Evolutionary conservation across 306 rosid genomes (phyloP), one percentile per base, ranked within the genome.

Genomic region (Datisca glomerata): DNA sequence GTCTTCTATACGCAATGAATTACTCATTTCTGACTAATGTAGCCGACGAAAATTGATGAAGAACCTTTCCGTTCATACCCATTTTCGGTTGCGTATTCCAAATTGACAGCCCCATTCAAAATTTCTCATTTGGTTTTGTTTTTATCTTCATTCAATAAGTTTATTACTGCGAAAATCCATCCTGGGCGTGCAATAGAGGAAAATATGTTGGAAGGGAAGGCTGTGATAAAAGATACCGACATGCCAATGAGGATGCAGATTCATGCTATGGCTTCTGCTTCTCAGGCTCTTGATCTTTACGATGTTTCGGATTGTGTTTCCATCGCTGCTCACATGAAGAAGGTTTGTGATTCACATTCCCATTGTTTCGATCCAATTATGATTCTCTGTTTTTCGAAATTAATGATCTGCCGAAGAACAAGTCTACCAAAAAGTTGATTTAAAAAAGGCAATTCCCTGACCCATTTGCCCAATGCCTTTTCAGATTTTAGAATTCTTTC

Each of bases 181-280:
- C 18, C 13, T 36, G 41, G 41, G 19, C 18, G n/a, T 11, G 14
- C 8, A 3, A 2, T 11, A 21, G 5, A 23, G 16, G 20, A 12
- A n/a, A 64, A 69, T 40, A 86, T 86, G 96, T 53, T 81, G 83
- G 96, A 86, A 70, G 96, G 94, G 42, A 86, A 78, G 51, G 86
- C 55, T 59, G 29, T 3, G 43, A 41, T 86, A 21, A 71, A 73
- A 61, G 83, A 86, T 66, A 61, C 86, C 19, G 86, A 86, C 60
- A 86, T 86, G 93, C 53, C 76, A 1, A 54, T 45, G 34, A 80
- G 74, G 65, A 78, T 85, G 93, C 82, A 74, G 74, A 61, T 47
- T 38, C 83, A 81, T 41, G 94, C 86, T 66, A 81, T 73, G 96
- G 70, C 91, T 49, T 81, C 56, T 73, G 96, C 96, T 58, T 81